Percentiles rank a stretch among this genome's conserved stretches.
phyloP scores from a whole-genome alignment of 106 monocot species.

The Dioscorea alata region DNA sequence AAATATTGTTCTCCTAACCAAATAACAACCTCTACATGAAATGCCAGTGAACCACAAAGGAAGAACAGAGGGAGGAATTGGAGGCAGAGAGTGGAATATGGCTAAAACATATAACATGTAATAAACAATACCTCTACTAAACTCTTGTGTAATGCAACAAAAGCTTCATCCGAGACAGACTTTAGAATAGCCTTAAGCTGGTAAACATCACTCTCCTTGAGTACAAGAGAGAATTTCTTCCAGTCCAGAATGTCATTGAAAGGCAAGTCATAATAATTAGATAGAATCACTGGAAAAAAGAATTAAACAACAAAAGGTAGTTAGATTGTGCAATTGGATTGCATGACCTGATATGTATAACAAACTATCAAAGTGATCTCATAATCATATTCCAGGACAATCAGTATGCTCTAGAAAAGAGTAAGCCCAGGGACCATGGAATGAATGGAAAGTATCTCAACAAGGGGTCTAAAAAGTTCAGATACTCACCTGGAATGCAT shows the following conservation, averaged over 20 bases:
- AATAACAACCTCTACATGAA: too few species aligned
- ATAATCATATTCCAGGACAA: too few species aligned
- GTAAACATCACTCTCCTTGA: slow-evolving; percentile 89
- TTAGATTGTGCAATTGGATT: too few species aligned
- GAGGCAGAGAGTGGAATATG: too few species aligned
- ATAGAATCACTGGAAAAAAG: slow-evolving; percentile 70
- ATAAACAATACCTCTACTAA: slow-evolving; percentile 60
- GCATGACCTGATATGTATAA: too few species aligned
- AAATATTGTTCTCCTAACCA: too few species aligned
- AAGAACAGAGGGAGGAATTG: too few species aligned
- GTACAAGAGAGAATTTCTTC: slow-evolving; percentile 70
- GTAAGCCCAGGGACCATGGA: too few species aligned
- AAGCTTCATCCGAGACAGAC: slow-evolving; percentile 57
- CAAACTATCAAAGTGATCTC: too few species aligned
- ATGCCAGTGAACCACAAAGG: too few species aligned
- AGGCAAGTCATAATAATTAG: slow-evolving; percentile 93
- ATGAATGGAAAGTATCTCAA: not conserved
- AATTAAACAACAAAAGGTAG: not conserved
- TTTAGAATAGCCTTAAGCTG: slow-evolving; percentile 76
- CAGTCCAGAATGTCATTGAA: slow-evolving; percentile 92
- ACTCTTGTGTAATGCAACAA: slow-evolving; percentile 52
- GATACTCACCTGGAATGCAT: slow-evolving; percentile 73
- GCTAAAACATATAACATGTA: not conserved
- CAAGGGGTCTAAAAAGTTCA: not conserved
- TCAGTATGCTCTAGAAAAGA: too few species aligned